These are phyloP conservation scores for Flagelloscypha sp. DNA, from an alignment of 768 basidiomycete genomes.

Conservation along the genomic window DNA sequence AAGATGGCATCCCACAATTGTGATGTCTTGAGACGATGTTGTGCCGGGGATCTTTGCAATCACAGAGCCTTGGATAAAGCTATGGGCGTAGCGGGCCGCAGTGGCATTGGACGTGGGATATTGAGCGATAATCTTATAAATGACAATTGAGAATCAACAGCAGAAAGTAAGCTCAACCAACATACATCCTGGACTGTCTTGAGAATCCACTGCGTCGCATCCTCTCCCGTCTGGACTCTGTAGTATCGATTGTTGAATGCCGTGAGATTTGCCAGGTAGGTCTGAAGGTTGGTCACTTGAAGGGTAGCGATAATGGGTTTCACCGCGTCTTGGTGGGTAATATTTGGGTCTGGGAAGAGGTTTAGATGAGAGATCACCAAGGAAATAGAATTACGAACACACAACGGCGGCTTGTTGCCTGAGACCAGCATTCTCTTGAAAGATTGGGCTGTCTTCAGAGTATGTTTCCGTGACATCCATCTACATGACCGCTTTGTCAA, in stretches of 20 bases:
- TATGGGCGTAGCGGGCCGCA: conserved; percentile 23
- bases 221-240: conserved; percentile 20
- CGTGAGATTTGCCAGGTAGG: conserved; percentile 22
- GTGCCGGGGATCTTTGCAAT: conserved; percentile 29
- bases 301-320: not conserved
- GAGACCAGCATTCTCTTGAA: too few species aligned
- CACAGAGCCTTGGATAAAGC: conserved; percentile 26
- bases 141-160: not conserved
- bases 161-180: too few species aligned
- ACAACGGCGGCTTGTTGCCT: too few species aligned
- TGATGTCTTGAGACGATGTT: conserved; percentile 18
- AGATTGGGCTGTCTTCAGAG: too few species aligned
- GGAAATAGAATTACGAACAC: too few species aligned
- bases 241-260: conserved; percentile 29
- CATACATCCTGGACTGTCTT: conserved; percentile 18
- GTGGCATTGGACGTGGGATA: conserved; percentile 15
- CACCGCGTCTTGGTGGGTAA: not conserved
- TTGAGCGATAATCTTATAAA: conserved; percentile 13
- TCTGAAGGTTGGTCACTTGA: not conserved
- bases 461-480: conserved; percentile 34
- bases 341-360: conserved; percentile 2
- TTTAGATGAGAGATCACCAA: too few species aligned
- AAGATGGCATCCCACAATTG: conserved; percentile 34
- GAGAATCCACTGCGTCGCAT: conserved; percentile 25
- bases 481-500: too few species aligned